A percentile compares a stretch with the other conserved stretches of the same genome.
These are phyloP conservation scores for Aspergillaceae sp. DNA, from an alignment of 2,329 filamentous ascomycete species.

Conservation along the genomic window DNA sequence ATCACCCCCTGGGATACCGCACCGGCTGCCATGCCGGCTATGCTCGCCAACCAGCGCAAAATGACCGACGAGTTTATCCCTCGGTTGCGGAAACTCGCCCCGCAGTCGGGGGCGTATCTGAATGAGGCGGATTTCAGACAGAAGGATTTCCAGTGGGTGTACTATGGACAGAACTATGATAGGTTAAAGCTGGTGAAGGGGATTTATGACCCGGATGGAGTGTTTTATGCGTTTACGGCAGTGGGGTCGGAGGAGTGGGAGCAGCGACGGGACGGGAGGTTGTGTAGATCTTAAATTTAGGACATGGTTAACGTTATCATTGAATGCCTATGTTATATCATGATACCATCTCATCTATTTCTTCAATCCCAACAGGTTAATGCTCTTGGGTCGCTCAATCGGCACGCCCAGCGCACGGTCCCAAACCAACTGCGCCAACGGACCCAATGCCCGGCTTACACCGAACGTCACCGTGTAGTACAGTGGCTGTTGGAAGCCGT, in stretches of 20 bases:
- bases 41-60: conserved; percentile 26
- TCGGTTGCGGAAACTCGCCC: conserved; percentile 27
- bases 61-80: conserved; percentile 36
- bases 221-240: conserved; percentile 36
- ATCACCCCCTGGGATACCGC: not conserved
- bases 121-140: conserved; percentile 38
- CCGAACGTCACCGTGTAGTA: conserved; percentile 76
- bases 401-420: conserved; percentile 86
- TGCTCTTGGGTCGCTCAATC: conserved; percentile 96
- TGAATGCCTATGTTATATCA: not conserved
- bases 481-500: conserved; percentile 91
- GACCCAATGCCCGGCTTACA: conserved; percentile 65
- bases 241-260: conserved; percentile 47
- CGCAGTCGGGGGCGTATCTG: conserved; percentile 32
- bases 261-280: conserved; percentile 27
- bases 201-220: conserved; percentile 33
- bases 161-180: conserved; percentile 36
- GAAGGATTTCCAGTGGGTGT: conserved; percentile 32
- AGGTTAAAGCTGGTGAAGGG: conserved; percentile 30
- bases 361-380: conserved; percentile 79
- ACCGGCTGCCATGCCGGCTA: conserved; percentile 9
- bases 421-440: conserved; percentile 91
- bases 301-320: not conserved
- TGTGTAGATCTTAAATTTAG: conserved; percentile 24
- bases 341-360: conserved; percentile 34